Evolutionary conservation across 768 basidiomycete genomes (phyloP).

Genomic region (Podaxis sp.): DNA sequence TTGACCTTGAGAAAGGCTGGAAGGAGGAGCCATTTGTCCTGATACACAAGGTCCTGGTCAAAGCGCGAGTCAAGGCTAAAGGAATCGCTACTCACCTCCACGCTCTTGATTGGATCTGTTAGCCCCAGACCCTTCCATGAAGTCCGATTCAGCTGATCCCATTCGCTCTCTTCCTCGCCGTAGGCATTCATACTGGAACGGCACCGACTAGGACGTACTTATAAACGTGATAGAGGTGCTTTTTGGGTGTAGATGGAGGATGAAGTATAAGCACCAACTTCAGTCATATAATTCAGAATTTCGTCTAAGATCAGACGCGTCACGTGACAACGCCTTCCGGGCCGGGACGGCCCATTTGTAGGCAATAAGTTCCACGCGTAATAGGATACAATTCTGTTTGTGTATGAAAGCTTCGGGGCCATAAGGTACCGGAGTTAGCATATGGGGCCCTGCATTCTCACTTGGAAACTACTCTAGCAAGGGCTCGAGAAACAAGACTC

Average conservation of each 20-base stretch:
- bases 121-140: conserved; percentile 77
- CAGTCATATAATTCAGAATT: not conserved
- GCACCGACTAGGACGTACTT: not conserved
- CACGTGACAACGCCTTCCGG: not conserved
- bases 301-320: not conserved
- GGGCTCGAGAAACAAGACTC: not conserved
- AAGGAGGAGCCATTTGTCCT: conserved; percentile 99
- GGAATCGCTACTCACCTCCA: conserved; percentile 65
- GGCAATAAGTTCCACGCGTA: not conserved
- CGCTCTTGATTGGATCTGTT: conserved; percentile 87
- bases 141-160: conserved; percentile 56
- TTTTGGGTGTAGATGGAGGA: not conserved
- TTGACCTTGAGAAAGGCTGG: conserved; percentile 98
- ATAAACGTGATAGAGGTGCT: not conserved
- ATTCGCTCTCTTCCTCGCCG: conserved; percentile 40
- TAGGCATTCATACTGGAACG: not conserved
- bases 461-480: not conserved
- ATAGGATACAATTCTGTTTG: not conserved
- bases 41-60: not conserved
- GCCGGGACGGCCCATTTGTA: not conserved
- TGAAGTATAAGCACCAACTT: not conserved
- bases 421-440: not conserved
- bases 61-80: not conserved
- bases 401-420: not conserved
- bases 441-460: not conserved